phyloP scores from a whole-genome alignment of 140 eudicot genomes.

The Stevia rebaudiana region DNA sequence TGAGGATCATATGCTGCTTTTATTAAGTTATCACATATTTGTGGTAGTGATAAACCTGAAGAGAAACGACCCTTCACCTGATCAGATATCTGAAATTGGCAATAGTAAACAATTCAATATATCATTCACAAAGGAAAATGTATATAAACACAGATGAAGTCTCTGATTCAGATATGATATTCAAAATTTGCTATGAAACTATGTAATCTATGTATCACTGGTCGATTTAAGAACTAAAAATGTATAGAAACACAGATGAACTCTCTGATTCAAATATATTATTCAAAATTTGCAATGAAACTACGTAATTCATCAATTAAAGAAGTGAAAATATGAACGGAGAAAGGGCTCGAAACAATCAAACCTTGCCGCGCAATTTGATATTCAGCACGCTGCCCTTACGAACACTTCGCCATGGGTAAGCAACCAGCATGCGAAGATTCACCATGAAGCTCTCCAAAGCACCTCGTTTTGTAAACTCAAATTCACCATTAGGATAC shows the following conservation, averaged over 20 bases:
- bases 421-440: conserved; percentile 50
- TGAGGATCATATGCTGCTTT: conserved; percentile 99
- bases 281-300: no score
- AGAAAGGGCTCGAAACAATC: neutral
- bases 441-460: conserved; percentile 66
- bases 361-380: conserved; percentile 87
- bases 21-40: conserved; percentile 79
- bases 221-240: no score
- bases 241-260: no score
- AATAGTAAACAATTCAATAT: neutral
- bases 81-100: conserved; percentile 64
- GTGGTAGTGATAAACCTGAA: conserved; percentile 80
- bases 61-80: conserved; percentile 84
- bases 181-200: no score
- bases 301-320: neutral
- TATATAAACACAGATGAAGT: no score
- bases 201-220: no score
- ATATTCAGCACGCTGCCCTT: conserved; percentile 71
- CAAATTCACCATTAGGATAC: conserved; percentile 79
- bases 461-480: conserved; percentile 34
- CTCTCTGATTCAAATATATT: no score
- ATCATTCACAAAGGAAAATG: neutral
- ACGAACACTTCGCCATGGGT: conserved; percentile 57
- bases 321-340: neutral
- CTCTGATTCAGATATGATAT: no score